Evolutionary conservation across 768 basidiomycete genomes (phyloP).

Genomic region (Mycena venus): DNA sequence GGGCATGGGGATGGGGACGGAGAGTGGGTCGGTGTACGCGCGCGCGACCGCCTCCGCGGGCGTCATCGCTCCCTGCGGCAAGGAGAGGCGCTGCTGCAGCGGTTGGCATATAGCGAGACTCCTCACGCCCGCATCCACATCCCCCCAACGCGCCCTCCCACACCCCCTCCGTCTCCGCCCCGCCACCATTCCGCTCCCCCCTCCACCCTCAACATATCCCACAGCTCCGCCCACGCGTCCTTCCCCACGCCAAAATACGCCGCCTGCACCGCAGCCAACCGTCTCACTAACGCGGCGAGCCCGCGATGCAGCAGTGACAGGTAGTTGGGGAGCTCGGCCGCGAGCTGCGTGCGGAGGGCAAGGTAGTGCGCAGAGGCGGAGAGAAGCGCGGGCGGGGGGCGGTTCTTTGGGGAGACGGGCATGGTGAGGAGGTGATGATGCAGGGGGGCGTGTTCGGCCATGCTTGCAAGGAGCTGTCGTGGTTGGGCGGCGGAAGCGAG

Average conservation of each 20-base stretch:
- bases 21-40: constrained; percentile 7
- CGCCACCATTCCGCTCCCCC: constrained; percentile 77
- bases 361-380: constrained; percentile 84
- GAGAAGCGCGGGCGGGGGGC: constrained; percentile 75
- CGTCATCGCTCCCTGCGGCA: background rate
- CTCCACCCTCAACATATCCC: constrained; percentile 84
- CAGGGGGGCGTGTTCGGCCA: constrained; percentile 80
- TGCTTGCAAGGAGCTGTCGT: constrained; percentile 74
- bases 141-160: constrained; percentile 80
- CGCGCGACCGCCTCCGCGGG: constrained; percentile 24
- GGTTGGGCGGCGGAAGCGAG: constrained; percentile 74
- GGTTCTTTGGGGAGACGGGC: constrained; percentile 70
- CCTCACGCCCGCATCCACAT: constrained; percentile 67
- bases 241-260: constrained; percentile 72
- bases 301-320: constrained; percentile 72
- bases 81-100: constrained; percentile 21
- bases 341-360: constrained; percentile 80
- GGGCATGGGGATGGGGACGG: no score
- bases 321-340: constrained; percentile 77
- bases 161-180: constrained; percentile 76
- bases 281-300: constrained; percentile 62
- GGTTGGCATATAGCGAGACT: constrained; percentile 49
- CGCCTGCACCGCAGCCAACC: constrained; percentile 70
- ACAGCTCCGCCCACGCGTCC: constrained; percentile 82
- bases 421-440: constrained; percentile 80